Base-by-base conservation (phyloP, 2,329 filamentous ascomycete species). In the Didymella keratinophila region DNA sequence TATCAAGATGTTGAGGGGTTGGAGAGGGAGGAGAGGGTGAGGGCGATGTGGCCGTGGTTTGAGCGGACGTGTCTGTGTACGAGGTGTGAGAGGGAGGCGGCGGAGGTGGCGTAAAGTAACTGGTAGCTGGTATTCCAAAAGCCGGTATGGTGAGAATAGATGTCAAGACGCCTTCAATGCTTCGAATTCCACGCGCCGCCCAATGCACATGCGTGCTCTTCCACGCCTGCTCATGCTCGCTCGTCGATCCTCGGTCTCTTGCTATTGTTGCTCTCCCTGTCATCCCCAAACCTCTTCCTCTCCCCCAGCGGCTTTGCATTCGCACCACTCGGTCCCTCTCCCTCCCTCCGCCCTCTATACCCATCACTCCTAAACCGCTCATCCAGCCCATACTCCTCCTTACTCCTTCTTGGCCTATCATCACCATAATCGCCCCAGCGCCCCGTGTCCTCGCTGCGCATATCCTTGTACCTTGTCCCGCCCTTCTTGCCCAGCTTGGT, bases 401-500 rank as follows among this genome's bases (percentile, higher is more conserved):
- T 67, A 62, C 78, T 61, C 69, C 75, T 63, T 65, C 77, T 65
- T 70, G 74, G 58, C 67, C 76, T 66, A 71, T 76, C 65, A 62
- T 87, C 85, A 25, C 84, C 84, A 63, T 85, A 83, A 46, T 87
- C 83, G 4, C 89, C 94, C 89, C 93, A 97, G 28, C 85, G 82
- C 0, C 95, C 95, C 0, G 95, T 99, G 78, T 99, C 95, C 78
- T 99, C 94, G 14, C 83, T 86, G 74, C 88, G 89, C 71, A 99
- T 84, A 77, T 99, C 95, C 69, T 86, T 90, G 78, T 98, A 98
- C 76, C 90, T 91, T 7, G 92, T 93, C 27, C 91, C 87, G 20
- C 95, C 94, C 81, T 97, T 97, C 80, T 90, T 92, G 21, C 95
- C 95, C 25, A 99, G 78, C 80, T 93, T 94, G 14, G 93, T 94